phyloP scores from a whole-genome alignment of 495 filamentous ascomycete species.

The Talaromyces stipitatus region DNA sequence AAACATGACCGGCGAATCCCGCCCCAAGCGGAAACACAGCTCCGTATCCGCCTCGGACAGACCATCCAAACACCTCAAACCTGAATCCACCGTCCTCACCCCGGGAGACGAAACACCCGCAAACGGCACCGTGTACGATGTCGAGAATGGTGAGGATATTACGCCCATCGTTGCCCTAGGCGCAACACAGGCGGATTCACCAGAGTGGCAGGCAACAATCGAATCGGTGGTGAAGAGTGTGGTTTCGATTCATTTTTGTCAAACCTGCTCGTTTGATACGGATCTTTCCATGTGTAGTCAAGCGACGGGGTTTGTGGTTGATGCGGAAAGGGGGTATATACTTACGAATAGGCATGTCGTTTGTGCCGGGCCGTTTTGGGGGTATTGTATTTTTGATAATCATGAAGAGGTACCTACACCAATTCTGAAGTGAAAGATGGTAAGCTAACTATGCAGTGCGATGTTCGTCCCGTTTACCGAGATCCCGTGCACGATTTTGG shows the following conservation, averaged over 20 bases:
- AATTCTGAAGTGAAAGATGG: neutral
- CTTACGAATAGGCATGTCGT: slow-evolving; percentile 91
- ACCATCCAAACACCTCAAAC: slow-evolving; percentile 49
- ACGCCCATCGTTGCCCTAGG: slow-evolving; percentile 28
- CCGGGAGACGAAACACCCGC: slow-evolving; percentile 38
- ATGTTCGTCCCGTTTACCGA: slow-evolving; percentile 95
- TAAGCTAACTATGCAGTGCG: slow-evolving; percentile 49
- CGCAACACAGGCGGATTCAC: slow-evolving; percentile 65
- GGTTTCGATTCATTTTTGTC: slow-evolving; percentile 97
- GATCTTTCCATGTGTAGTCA: slow-evolving; percentile 89
- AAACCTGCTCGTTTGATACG: slow-evolving; percentile 97
- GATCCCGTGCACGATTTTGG: slow-evolving; percentile 99
- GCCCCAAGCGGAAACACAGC: slow-evolving; percentile 56
- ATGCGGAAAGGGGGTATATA: slow-evolving; percentile 89
- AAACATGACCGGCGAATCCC: slow-evolving; percentile 36
- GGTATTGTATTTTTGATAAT: slow-evolving; percentile 96
- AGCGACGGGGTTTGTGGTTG: slow-evolving; percentile 95
- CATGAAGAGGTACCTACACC: slow-evolving; percentile 64
- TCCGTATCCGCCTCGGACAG: slow-evolving; percentile 41
- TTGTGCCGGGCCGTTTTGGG: slow-evolving; percentile 94
- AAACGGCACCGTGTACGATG: slow-evolving; percentile 41
- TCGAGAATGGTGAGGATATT: slow-evolving; percentile 42
- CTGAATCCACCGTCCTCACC: slow-evolving; percentile 33
- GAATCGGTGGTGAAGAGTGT: slow-evolving; percentile 87
- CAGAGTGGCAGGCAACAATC: slow-evolving; percentile 95